These are phyloP conservation scores for Colletotrichum orchidophilum DNA, from an alignment of 2,329 filamentous ascomycete genomes.

Conservation along the genomic window DNA sequence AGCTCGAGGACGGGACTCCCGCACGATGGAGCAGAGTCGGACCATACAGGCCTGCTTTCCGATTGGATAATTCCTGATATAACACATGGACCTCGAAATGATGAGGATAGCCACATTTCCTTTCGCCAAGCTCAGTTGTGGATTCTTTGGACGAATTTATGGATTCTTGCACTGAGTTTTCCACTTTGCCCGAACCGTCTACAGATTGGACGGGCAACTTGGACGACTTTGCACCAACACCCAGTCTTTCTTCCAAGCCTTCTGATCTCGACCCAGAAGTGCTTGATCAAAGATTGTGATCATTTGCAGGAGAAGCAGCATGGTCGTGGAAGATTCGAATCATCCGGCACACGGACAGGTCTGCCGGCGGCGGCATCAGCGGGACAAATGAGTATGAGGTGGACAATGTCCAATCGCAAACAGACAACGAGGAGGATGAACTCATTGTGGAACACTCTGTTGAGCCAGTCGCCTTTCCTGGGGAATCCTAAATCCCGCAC, in stretches of 20 bases:
- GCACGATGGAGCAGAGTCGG: not conserved
- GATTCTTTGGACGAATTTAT: not conserved
- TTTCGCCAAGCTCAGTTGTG: not conserved
- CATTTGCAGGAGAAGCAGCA: not conserved
- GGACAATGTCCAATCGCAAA: not conserved
- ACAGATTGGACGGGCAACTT: not conserved
- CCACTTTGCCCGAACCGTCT: not conserved
- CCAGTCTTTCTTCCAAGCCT: not conserved
- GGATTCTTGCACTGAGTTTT: not conserved
- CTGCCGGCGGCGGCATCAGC: not conserved
- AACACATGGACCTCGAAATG: not conserved
- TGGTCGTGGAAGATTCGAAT: not conserved
- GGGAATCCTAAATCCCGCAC: not conserved
- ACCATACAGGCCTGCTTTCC: not conserved
- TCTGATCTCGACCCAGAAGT: not conserved
- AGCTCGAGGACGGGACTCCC: not conserved
- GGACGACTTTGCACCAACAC: not conserved
- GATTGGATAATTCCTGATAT: not conserved
- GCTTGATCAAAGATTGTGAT: not conserved
- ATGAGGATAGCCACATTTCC: not conserved
- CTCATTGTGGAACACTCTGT: not conserved
- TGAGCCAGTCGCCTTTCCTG: not conserved
- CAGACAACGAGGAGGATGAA: not conserved
- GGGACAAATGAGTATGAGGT: not conserved
- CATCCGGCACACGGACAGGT: not conserved